phyloP scores from a whole-genome alignment of 192 early-diverging fungal species.

The Dimargaris xerosporica region DNA sequence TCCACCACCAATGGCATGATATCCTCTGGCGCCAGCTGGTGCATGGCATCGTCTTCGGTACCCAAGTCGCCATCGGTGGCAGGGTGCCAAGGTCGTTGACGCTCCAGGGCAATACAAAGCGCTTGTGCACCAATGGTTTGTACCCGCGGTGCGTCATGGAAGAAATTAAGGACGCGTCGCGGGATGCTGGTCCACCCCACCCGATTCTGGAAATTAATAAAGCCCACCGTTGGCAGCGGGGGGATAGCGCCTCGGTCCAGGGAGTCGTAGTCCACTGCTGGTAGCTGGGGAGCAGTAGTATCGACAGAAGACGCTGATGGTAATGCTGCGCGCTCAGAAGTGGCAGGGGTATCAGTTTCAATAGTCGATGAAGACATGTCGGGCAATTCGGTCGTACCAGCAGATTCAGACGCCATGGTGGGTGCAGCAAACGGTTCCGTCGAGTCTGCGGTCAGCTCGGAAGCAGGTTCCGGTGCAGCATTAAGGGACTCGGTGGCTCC shows the following conservation, averaged over 20 bases:
- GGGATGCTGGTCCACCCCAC: slow-evolving; percentile 30
- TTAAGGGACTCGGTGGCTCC: slow-evolving; percentile 16
- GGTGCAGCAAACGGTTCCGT: not conserved
- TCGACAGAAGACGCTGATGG: not conserved
- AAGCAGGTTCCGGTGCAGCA: not conserved
- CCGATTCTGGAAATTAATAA: slow-evolving; percentile 25
- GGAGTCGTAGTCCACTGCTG: not conserved
- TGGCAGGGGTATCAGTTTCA: not conserved
- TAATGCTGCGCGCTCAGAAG: not conserved
- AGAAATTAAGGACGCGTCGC: slow-evolving; percentile 24
- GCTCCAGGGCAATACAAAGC: slow-evolving; percentile 19
- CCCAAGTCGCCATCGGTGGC: slow-evolving; percentile 19
- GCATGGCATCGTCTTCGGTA: slow-evolving; percentile 9
- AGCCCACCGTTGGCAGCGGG: slow-evolving; percentile 18
- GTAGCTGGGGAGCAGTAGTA: not conserved
- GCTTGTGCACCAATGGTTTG: slow-evolving; percentile 22
- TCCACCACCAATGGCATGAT: not conserved
- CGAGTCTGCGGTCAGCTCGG: slow-evolving; percentile 9
- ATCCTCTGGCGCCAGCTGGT: not conserved
- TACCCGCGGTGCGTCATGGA: slow-evolving; percentile 21
- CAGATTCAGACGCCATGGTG: not conserved
- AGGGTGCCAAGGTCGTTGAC: slow-evolving; percentile 14
- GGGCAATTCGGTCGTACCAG: not conserved
- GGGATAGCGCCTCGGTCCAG: slow-evolving; percentile 19
- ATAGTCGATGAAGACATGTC: not conserved